A percentile compares a stretch with the other conserved stretches of the same genome.
These are phyloP conservation scores for Mycena albidolilacea DNA, from an alignment of 768 basidiomycete species.

Conservation along the genomic window DNA sequence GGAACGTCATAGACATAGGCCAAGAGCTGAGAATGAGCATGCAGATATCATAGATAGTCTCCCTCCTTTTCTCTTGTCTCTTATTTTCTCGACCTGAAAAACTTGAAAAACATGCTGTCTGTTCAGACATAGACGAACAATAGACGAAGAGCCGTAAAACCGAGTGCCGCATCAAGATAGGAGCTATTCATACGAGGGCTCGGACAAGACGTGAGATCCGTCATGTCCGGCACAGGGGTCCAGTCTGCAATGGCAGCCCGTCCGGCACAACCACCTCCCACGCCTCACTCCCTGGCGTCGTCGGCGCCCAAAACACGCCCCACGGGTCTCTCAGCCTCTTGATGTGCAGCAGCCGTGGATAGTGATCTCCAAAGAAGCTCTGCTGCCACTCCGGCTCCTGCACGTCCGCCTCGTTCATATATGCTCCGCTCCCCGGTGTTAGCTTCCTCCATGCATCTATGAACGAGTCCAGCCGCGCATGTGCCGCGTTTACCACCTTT, in stretches of 20 bases:
- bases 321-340: conserved; percentile 30
- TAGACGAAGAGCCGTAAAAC: too few relatives aligned
- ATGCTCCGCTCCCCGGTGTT: conserved; percentile 19
- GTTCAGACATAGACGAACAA: too few relatives aligned
- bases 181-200: too few relatives aligned
- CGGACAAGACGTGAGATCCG: neutral
- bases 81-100: too few relatives aligned
- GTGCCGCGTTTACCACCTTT: conserved; percentile 21
- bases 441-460: conserved; percentile 17
- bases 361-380: conserved; percentile 38
- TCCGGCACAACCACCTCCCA: conserved; percentile 15
- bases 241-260: conserved; percentile 10
- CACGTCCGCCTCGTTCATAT: neutral
- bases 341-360: conserved; percentile 35
- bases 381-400: conserved; percentile 28
- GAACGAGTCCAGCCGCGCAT: conserved; percentile 14
- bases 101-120: too few relatives aligned
- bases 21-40: too few relatives aligned
- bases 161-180: too few relatives aligned
- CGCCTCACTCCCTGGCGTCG: conserved; percentile 10
- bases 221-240: conserved; percentile 17
- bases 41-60: too few relatives aligned
- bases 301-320: conserved; percentile 27
- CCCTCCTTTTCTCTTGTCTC: too few relatives aligned
- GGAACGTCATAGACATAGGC: too few relatives aligned